Percentiles rank a stretch among this genome's conserved stretches.
These are phyloP conservation scores for Salvia sclarea DNA, from an alignment of 305 asterid genomes.

Conservation along the genomic window DNA sequence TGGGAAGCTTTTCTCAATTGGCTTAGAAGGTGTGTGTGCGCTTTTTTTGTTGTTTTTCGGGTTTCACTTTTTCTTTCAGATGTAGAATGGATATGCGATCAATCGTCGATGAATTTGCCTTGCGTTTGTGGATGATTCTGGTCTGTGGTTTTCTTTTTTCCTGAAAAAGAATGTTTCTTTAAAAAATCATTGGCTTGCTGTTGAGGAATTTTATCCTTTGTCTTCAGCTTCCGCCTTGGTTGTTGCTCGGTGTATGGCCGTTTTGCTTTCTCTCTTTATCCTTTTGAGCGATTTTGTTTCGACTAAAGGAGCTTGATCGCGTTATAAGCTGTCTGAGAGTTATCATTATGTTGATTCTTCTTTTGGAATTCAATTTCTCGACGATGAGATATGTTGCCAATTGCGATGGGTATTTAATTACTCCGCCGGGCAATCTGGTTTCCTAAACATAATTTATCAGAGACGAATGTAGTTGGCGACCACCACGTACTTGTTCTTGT, in stretches of 20 bases:
- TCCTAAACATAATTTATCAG: not conserved
- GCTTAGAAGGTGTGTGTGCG: constrained; percentile 66
- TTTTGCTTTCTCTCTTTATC: not conserved
- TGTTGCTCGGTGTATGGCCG: not conserved
- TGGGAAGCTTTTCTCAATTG: constrained; percentile 99
- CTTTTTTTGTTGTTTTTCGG: not conserved
- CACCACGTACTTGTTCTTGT: not conserved
- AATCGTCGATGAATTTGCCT: constrained; percentile 18
- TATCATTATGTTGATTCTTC: constrained; percentile 20
- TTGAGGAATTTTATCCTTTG: not conserved
- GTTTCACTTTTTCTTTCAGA: not conserved
- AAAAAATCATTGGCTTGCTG: constrained; percentile 13
- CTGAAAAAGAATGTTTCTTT: not conserved
- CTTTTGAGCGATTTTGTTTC: not conserved
- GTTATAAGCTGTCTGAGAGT: constrained; percentile 15
- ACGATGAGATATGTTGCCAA: not conserved
- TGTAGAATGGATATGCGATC: not conserved
- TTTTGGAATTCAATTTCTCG: not conserved
- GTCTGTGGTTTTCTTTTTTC: not conserved
- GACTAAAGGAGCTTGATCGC: not conserved
- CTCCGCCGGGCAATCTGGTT: constrained; percentile 1
- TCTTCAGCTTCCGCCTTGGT: constrained; percentile 20
- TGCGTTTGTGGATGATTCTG: constrained; percentile 1
- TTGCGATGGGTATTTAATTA: not conserved
- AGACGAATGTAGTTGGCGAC: constrained; percentile 2